Conservation (phyloP, 257 asterid genomes). For the Solanum chilense region DNA sequence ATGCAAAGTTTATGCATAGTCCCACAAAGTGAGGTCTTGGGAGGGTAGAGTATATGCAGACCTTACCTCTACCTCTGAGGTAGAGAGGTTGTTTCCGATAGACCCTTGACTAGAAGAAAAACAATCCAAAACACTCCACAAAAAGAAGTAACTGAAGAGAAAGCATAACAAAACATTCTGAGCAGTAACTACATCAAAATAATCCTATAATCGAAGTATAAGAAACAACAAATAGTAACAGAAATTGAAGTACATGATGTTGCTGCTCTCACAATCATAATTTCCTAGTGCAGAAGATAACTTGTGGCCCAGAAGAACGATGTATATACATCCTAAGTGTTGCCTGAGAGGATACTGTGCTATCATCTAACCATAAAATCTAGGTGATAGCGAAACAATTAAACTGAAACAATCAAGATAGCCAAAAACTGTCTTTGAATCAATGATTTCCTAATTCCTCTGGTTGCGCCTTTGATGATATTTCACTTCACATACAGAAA, state of each 20-base stretch:
- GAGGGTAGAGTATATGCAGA: background rate
- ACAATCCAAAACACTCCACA: background rate
- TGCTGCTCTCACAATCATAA: background rate
- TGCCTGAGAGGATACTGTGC: background rate
- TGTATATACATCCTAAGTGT: background rate
- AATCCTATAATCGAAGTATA: background rate
- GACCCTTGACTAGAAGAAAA: background rate
- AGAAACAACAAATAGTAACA: background rate
- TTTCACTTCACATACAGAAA: background rate
- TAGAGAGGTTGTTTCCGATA: background rate
- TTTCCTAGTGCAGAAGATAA: background rate
- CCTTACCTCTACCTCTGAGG: background rate
- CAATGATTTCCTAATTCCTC: background rate
- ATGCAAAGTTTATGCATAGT: background rate
- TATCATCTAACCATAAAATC: background rate
- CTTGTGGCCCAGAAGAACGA: background rate
- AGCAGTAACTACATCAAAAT: background rate
- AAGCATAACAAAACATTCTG: background rate
- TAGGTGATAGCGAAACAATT: background rate
- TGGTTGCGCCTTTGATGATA: background rate
- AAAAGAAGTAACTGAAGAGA: background rate
- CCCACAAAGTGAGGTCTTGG: background rate
- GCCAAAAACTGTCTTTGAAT: background rate
- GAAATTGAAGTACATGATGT: background rate
- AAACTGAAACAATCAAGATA: background rate